These are phyloP conservation scores for Gnomoniopsis sp. DNA, from an alignment of 2,329 filamentous ascomycete genomes.

Conservation along the genomic window DNA sequence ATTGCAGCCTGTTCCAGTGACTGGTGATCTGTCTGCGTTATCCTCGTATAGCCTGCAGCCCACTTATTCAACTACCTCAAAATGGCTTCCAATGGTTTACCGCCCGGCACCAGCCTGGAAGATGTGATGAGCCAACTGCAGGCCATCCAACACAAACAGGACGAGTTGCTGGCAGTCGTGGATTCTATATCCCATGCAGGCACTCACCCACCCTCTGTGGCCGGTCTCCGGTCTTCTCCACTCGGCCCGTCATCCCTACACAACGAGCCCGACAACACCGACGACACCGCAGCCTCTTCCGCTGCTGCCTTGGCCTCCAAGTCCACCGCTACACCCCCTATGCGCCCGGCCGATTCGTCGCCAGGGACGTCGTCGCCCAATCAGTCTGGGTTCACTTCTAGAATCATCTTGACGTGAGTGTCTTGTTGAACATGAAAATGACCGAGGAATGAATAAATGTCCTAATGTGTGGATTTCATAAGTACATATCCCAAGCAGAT, in stretches of 20 bases:
- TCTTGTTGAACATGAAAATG: background rate
- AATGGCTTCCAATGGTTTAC: slow-evolving; percentile 16
- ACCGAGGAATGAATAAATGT: background rate
- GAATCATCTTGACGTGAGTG: slow-evolving; percentile 19
- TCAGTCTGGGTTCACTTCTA: slow-evolving; percentile 13
- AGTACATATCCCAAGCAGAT: slow-evolving; percentile 89
- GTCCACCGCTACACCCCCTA: slow-evolving; percentile 21
- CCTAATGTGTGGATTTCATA: background rate
- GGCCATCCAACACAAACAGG: slow-evolving; percentile 18
- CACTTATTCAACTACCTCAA: background rate
- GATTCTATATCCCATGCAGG: slow-evolving; percentile 9
- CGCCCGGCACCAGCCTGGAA: slow-evolving; percentile 13
- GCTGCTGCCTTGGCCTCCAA: slow-evolving; percentile 20
- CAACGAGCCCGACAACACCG: slow-evolving; percentile 10
- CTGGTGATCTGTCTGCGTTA: background rate
- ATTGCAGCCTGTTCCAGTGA: slow-evolving; percentile 2
- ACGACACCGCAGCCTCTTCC: slow-evolving; percentile 16
- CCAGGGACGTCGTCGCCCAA: slow-evolving; percentile 4
- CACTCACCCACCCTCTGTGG: background rate
- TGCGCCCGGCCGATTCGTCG: slow-evolving; percentile 21
- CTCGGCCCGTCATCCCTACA: slow-evolving; percentile 1
- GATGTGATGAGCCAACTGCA: slow-evolving; percentile 17
- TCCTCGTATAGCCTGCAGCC: background rate
- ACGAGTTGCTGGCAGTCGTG: slow-evolving; percentile 18
- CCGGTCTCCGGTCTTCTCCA: slow-evolving; percentile 9